Base-by-base conservation (phyloP, 768 basidiomycete species). In the Macrocybe gigantea region DNA sequence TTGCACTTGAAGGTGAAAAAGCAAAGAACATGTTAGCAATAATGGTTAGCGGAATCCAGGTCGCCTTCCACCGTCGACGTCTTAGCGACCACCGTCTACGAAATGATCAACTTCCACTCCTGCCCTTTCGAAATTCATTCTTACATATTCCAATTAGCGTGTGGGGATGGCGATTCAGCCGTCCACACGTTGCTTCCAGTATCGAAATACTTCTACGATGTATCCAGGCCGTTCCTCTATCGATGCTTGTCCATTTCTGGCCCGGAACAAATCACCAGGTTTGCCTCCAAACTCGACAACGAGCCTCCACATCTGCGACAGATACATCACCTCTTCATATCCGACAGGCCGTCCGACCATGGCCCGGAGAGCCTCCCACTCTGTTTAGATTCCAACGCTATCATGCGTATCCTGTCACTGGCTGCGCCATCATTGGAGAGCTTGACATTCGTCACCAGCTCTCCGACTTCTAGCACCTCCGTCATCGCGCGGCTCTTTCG, bases 71-170 rank as follows among this genome's bases (percentile, higher is more conserved):
- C 22, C 22, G 22, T 22, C 22, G 22, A 22, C 22, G 22, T 22
- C 22, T 22, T 22, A 22, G 4, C 22, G 22, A 22, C 22, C 22
- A 22, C 22, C 22, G 22, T 22, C 22, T 22, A 22, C 22, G 22
- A 1, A 22, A 22, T 22, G 22, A 54, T 53, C 47, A 53, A 35
- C 39, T 69, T 74, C 66, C 55, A 71, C 39, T 48, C 47, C 33
- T 68, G 65, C 44, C 76, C 76, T 11, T 61, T 67, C 33, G 76
- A 78, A 56, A 58, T 78, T 11, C 69, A 71, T 45, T 64, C 69
- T 3, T 67, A 71, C 49, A 75, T 78, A 45, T 72, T 64, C 51
- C 60, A 69, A 41, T 56, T 73, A 2, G 69, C 68, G 5, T 75
- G 74, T 51, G 49, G 59, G 7, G 70, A 71, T 48, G 71, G 70